phyloP scores from a whole-genome alignment of 2,329 filamentous ascomycete species.

The Magnaporthiopsis incrustans region DNA sequence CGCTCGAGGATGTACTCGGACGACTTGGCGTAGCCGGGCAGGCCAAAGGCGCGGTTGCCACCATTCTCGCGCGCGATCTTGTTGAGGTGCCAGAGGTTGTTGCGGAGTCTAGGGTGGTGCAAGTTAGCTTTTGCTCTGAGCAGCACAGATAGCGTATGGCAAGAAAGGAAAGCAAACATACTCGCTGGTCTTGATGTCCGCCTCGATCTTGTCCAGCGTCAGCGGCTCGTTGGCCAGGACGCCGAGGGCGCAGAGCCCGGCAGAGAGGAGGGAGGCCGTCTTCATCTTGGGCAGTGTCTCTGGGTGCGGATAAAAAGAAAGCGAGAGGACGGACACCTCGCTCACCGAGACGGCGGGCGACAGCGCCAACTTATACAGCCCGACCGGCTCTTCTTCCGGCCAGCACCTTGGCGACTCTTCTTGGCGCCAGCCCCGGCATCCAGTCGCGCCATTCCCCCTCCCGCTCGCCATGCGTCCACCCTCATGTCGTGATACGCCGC shows the following conservation, averaged over 20 bases:
- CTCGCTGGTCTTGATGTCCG: constrained; percentile 30
- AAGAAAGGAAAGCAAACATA: constrained; percentile 14
- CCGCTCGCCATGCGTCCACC: no score
- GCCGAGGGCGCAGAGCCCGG: constrained; percentile 2
- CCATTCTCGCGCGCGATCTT: constrained; percentile 46
- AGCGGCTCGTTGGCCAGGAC: constrained; percentile 23
- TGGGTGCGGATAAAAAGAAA: background rate
- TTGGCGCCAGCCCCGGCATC: no score
- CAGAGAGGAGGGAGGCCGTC: constrained; percentile 1
- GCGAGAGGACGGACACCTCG: background rate
- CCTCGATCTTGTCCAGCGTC: constrained; percentile 30
- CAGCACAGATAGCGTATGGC: accelerated
- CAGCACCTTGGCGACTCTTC: no score
- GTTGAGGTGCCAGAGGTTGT: constrained; percentile 46
- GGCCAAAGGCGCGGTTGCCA: constrained; percentile 52
- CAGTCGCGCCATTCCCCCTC: no score
- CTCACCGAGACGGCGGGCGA: background rate
- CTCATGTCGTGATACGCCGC: no score
- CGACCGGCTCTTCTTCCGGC: no score
- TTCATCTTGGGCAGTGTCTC: constrained; percentile 1
- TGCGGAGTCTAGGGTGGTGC: constrained; percentile 33
- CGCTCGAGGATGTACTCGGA: constrained; percentile 47
- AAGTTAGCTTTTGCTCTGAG: background rate
- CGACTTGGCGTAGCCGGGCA: constrained; percentile 50
- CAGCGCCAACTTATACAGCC: background rate